A percentile compares a stretch with the other conserved stretches of the same genome.
phyloP scores from a whole-genome alignment of 257 asterid species.

The Penstemon eatonii region DNA sequence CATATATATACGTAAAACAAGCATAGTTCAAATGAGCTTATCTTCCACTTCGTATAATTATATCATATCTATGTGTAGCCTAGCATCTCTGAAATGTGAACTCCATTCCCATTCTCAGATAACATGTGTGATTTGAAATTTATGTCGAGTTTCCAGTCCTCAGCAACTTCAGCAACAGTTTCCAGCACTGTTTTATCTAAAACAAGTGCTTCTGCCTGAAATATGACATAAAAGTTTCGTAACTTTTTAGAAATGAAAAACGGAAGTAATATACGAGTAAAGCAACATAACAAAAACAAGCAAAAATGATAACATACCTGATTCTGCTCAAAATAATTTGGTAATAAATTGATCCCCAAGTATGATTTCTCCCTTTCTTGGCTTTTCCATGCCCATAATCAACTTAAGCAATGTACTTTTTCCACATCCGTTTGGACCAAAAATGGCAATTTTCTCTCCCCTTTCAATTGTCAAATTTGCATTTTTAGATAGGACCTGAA shows the following conservation, averaged over 20 bases:
- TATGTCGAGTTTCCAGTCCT: slow-evolving; percentile 92
- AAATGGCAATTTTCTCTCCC: slow-evolving; percentile 95
- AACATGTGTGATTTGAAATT: no score
- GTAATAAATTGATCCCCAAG: slow-evolving; percentile 91
- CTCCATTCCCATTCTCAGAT: neutral
- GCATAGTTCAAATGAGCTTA: neutral
- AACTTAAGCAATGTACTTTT: slow-evolving; percentile 91
- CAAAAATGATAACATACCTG: slow-evolving; percentile 54
- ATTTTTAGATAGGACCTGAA: slow-evolving; percentile 73
- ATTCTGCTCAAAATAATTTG: slow-evolving; percentile 97
- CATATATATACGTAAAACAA: neutral
- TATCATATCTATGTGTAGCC: slow-evolving; percentile 7
- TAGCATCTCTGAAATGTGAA: slow-evolving; percentile 1
- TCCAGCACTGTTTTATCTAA: slow-evolving; percentile 69
- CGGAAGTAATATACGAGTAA: neutral
- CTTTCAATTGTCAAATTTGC: slow-evolving; percentile 81
- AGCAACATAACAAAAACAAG: neutral
- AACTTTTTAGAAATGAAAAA: slow-evolving; percentile 10
- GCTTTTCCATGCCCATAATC: slow-evolving; percentile 82
- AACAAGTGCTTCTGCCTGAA: slow-evolving; percentile 98
- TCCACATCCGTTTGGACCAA: slow-evolving; percentile 99
- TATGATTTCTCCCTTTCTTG: slow-evolving; percentile 67
- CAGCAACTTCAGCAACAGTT: slow-evolving; percentile 96
- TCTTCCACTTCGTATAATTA: neutral
- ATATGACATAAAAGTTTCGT: slow-evolving; percentile 6